Conservation (phyloP, 306 rosid species). For the Argentina anserina region DNA sequence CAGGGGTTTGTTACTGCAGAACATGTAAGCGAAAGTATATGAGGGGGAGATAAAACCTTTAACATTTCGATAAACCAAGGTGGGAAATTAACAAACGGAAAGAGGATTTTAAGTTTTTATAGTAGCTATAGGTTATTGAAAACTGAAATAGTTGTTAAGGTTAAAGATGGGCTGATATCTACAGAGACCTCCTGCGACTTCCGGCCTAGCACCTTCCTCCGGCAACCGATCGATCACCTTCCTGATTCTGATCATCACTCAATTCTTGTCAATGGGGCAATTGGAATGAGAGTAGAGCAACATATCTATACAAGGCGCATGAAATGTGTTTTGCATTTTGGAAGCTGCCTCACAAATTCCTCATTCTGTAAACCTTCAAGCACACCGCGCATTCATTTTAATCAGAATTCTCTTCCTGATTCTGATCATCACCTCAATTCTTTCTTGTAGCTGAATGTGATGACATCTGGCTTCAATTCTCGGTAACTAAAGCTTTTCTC, state of each 20-base stretch:
- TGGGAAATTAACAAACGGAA: no score
- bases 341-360: constrained; percentile 19
- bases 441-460: constrained; percentile 14
- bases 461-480: constrained; percentile 8
- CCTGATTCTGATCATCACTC: no score
- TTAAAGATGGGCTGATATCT: constrained; percentile 5
- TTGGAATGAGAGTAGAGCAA: constrained; percentile 22
- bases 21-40: no score
- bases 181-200: constrained; percentile 2
- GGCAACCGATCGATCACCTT: not conserved
- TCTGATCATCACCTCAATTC: constrained; percentile 1
- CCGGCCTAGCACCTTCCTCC: not conserved
- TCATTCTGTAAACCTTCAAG: constrained; percentile 20
- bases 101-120: no score
- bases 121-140: no score
- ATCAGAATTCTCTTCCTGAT: not conserved
- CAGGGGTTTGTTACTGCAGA: no score
- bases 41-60: no score
- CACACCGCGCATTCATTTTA: constrained; percentile 17
- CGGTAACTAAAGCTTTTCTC: not conserved
- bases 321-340: constrained; percentile 26
- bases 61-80: no score
- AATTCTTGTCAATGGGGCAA: constrained; percentile 24
- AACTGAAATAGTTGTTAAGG: not conserved
- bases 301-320: constrained; percentile 22